Evolutionary conservation across 2,329 filamentous ascomycete species (phyloP), one percentile per base, ranked within the genome.

Genomic region (Sporothrix schenckii): DNA sequence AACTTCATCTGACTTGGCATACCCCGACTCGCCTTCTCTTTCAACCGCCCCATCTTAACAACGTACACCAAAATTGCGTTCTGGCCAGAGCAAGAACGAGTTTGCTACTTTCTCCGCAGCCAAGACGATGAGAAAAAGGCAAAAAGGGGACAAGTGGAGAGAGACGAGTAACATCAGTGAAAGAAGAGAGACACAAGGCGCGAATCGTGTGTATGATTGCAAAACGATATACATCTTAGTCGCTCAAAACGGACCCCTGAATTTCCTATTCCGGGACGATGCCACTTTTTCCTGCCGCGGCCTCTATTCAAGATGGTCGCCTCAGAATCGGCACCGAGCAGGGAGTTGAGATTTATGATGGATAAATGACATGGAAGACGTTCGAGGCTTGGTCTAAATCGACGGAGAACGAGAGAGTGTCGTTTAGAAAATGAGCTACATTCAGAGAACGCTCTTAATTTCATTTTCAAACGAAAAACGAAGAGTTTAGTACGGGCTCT

Each of bases 201-300:
- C 21, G 34, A 44, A 16, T 2, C 1, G 41, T 44, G 11, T 13
- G 41, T 44, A 44, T 4, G 56, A 44, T 2, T n/a, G 41, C 19
- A 60, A 6, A 10, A 34, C 34, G 34, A 34, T 5, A 9, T 47
- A 52, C 44, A 65, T 21, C 39, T 44, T 47, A 11, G 41, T 60
- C n/a, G 44, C 54, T 54, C 67, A 61, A 68, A 69, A 61, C 41
- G 56, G 67, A 13, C 41, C 34, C 44, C 19, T 50, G 39, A 34
- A 9, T 61, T 69, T 69, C 67, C 67, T 69, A 58, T 69, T 69
- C 30, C 16, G 67, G 54, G 54, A 60, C 66, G 19, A 39, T 56
- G 50, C 34, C 52, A 65, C 50, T 41, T 50, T 41, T 54, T 56
- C 50, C 39, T 34, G 44, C 6, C 34, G 6, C 16, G 14, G 50